Base-by-base conservation (phyloP, 2,329 filamentous ascomycete genomes). In the Fulvia fulva region DNA sequence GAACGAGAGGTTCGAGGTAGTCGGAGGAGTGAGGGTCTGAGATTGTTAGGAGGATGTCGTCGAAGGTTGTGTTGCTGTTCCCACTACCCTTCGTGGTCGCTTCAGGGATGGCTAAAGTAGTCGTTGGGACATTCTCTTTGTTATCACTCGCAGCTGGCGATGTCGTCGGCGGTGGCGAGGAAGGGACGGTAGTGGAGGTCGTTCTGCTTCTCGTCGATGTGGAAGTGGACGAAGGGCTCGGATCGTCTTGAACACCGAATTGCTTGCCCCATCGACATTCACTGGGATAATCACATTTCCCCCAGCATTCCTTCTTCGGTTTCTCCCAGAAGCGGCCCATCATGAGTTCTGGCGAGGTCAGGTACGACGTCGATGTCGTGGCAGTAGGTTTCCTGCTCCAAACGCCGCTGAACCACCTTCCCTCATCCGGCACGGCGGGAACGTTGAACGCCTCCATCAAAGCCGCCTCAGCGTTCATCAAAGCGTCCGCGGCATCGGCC, bases 221-320 rank as follows among this genome's bases (percentile, higher is more conserved):
- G n/a, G 34, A 21, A 14, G 59, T 55, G 2, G 60, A 23, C 2
- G 34, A n/a, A 14, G 55, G 41, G 3, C 46, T 41, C 11, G 56
- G 19, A 22, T 45, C 44, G 22, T 55, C 64, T 34, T 61, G 54
- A 1, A 68, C 65, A 5, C 69, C 68, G 21, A 64, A 70, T 53
- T 69, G 65, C 56, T 70, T 72, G 5, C 72, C 71, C 73, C 73
- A 75, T 5, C 76, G 73, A 60, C 78, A 80, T 53, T 80, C 74
- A 26, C 70, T 74, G 0, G 78, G 78, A 57, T 78, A 80, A 52
- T 79, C 75, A 63, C 78, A 80, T 4, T 51, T 62, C 9, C 68
- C 68, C 75, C 76, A 79, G 66, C 78, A 80, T 57, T 78, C 70
- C 53, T 74, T 72, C 55, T 37, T 57, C 25, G 12, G 25, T 30